These are phyloP conservation scores for Selenicereus undatus DNA, from an alignment of 148 eudicot species.

Conservation along the genomic window DNA sequence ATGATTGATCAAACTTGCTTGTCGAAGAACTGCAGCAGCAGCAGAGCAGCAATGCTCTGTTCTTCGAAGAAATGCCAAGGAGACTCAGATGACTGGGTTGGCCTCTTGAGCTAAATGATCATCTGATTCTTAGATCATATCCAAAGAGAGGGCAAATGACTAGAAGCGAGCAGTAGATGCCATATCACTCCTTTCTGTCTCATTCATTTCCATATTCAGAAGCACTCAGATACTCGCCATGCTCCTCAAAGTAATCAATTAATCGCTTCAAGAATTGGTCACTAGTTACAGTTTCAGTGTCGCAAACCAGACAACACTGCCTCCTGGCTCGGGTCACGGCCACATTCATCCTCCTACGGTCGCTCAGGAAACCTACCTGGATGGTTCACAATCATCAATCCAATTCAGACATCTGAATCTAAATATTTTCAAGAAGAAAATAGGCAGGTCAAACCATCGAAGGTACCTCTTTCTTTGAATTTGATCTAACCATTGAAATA, in stretches of 20 bases:
- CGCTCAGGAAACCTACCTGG: slow-evolving; percentile 93
- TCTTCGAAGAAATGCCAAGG: background rate
- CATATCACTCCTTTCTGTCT: slow-evolving; percentile 1
- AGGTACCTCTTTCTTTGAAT: slow-evolving; percentile 84
- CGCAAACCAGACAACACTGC: slow-evolving; percentile 88
- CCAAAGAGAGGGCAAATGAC: background rate
- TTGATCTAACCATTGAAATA: slow-evolving; percentile 98
- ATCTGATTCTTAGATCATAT: background rate
- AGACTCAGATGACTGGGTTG: background rate
- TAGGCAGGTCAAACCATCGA: background rate
- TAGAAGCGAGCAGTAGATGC: background rate
- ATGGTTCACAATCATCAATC: background rate
- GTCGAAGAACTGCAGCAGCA: background rate
- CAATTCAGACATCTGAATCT: slow-evolving; percentile 11
- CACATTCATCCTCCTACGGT: slow-evolving; percentile 93
- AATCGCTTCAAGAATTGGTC: slow-evolving; percentile 85
- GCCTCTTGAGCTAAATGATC: background rate
- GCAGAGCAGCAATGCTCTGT: background rate
- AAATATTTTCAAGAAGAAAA: background rate
- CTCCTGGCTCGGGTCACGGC: slow-evolving; percentile 98
- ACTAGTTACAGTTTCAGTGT: slow-evolving; percentile 86
- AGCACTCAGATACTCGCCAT: slow-evolving; percentile 93
- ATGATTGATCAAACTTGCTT: background rate
- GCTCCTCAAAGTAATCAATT: slow-evolving; percentile 86
- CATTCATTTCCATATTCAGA: slow-evolving; percentile 64